Evolutionary conservation across 352 stramenopile genomes (phyloP).

Genomic region (Globisporangium radiosum): DNA sequence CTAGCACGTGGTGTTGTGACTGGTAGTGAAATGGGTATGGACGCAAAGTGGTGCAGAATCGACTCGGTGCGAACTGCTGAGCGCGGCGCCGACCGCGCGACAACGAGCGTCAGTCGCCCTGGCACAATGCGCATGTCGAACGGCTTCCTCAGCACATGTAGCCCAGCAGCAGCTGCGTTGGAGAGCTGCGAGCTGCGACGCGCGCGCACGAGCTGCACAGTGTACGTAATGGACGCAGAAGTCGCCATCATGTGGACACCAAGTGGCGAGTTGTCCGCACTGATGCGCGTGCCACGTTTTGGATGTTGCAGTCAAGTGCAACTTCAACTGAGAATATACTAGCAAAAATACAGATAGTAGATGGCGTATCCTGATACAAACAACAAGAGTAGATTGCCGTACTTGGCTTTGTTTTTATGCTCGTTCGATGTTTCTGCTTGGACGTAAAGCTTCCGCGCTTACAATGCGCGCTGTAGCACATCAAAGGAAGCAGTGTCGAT

Average conservation of each 20-base stretch:
- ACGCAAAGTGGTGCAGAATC: conserved; percentile 5
- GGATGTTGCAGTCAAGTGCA: background rate
- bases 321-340: conserved; percentile 12
- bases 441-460: background rate
- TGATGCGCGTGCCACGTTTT: too few species aligned
- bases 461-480: background rate
- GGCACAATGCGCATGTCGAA: conserved; percentile 20
- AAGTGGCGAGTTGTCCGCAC: too few species aligned
- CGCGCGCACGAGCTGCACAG: conserved; percentile 28
- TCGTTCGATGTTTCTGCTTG: background rate
- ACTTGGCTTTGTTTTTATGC: background rate
- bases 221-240: conserved; percentile 12
- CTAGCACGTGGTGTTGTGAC: background rate
- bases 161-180: background rate
- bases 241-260: background rate
- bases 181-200: background rate
- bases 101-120: conserved; percentile 17
- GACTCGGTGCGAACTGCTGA: background rate
- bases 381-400: background rate
- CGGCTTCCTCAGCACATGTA: conserved; percentile 26
- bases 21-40: background rate
- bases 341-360: background rate
- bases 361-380: background rate
- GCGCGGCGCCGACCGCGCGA: background rate
- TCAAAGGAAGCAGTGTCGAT: background rate